Base-by-base conservation (phyloP, 352 stramenopile species). In the Salisapilia sapeloensis region DNA sequence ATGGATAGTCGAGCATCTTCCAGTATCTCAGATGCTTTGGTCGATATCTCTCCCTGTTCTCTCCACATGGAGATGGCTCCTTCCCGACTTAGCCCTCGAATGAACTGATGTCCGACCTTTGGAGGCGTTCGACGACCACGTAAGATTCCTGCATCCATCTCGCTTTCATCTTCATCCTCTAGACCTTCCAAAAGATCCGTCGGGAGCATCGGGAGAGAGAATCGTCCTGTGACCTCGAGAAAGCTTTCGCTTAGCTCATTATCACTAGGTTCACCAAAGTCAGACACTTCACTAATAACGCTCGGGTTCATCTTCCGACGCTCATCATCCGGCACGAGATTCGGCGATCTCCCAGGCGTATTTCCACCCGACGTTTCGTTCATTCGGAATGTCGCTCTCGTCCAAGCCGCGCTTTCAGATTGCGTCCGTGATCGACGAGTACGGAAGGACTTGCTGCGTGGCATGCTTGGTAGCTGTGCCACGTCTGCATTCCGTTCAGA, bases 41-140 rank as follows among this genome's bases (percentile, higher is more conserved):
- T 69, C 17, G 74, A 90, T 26, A 90, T 82, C 44, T 80, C 44
- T 24, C 74, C 74, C 42, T 83, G 66, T 35, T 86, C 44, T 30
- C 63, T 52, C 71, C 71, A 86, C 66, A 79, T 83, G 37, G 67
- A 80, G 42, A 83, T 86, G 15, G 63, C 69, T 25, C 62, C 48
- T 44, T 84, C 65, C 32, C 69, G 55, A 38, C 54, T 69, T 21
- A 50, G 40, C 40, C n/a, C n/a, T n/a, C n/a, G n/a, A n/a, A n/a
- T n/a, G n/a, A n/a, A n/a, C n/a, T n/a, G n/a, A n/a, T n/a, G n/a
- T n/a, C n/a, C n/a, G n/a, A n/a, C n/a, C n/a, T n/a, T n/a, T n/a
- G n/a, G n/a, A n/a, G n/a, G 6, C 28, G 36, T 18, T 25, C 16
- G 12, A 35, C 18, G 28, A 25, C 37, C 41, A 31, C 25, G 42